phyloP scores from a whole-genome alignment of 371 early-diverging fungal species.

The Mortierella sp. region DNA sequence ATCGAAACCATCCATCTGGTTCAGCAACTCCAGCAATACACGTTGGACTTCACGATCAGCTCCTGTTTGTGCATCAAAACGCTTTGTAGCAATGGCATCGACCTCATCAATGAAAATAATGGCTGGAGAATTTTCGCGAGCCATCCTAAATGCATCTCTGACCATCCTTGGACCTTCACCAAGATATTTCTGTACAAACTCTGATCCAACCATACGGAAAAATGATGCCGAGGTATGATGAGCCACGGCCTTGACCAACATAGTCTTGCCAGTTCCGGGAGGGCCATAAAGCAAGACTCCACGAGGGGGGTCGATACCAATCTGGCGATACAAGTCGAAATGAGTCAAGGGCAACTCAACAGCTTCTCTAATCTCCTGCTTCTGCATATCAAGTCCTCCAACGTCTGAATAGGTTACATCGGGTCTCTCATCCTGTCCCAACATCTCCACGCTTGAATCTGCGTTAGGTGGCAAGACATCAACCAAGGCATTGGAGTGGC shows the following conservation, averaged over 20 bases:
- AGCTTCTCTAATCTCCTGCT: constrained; percentile 99
- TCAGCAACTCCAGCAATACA: constrained; percentile 98
- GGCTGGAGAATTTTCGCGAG: constrained; percentile 99
- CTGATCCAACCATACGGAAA: constrained; percentile 99
- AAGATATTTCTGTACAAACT: constrained; percentile 99
- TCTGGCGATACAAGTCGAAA: constrained; percentile 99
- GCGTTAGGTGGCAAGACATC: constrained; percentile 98
- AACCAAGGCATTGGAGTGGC: constrained; percentile 98
- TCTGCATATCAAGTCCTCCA: constrained; percentile 99
- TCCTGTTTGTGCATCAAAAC: constrained; percentile 99
- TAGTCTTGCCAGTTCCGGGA: constrained; percentile 98
- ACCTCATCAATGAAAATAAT: constrained; percentile 99
- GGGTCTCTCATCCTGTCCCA: constrained; percentile 96
- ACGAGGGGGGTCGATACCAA: constrained; percentile 99
- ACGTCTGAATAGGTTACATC: constrained; percentile 98
- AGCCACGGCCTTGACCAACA: constrained; percentile 99
- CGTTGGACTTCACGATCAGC: constrained; percentile 99
- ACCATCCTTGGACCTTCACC: constrained; percentile 99
- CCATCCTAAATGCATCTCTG: constrained; percentile 98
- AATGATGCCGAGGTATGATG: constrained; percentile 99
- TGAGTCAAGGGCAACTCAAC: constrained; percentile 99
- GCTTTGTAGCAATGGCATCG: constrained; percentile 99
- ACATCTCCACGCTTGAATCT: constrained; percentile 96
- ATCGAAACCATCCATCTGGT: constrained; percentile 99
- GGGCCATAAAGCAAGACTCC: constrained; percentile 99